phyloP scores from a whole-genome alignment of 2,329 filamentous ascomycete genomes.

The Nemania sp. region DNA sequence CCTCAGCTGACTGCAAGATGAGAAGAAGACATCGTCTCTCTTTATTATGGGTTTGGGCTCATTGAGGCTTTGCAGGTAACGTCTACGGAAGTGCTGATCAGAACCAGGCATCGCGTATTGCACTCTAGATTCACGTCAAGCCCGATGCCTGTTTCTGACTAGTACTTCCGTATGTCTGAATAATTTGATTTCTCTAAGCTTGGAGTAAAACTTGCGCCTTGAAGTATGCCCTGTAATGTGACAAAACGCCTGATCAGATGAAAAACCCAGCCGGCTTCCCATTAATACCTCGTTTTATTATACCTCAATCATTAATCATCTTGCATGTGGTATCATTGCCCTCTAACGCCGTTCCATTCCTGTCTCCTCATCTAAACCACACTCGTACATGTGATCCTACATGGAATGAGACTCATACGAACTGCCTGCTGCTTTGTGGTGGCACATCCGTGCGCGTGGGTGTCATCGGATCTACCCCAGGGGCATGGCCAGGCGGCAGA shows the following conservation, averaged over 20 bases:
- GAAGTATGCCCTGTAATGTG: too few species aligned
- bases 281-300: not conserved
- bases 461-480: slow-evolving; percentile 7
- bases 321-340: not conserved
- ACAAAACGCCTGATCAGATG: too few species aligned
- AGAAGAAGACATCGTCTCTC: not conserved
- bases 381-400: not conserved
- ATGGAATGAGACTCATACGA: slow-evolving; percentile 6
- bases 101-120: too few species aligned
- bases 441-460: slow-evolving; percentile 20
- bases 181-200: too few species aligned
- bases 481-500: not conserved
- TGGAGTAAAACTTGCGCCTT: too few species aligned
- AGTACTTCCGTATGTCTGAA: too few species aligned
- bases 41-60: not conserved
- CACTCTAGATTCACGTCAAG: too few species aligned
- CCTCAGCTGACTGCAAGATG: slow-evolving; percentile 6
- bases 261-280: not conserved
- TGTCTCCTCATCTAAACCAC: not conserved
- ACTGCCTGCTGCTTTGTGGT: slow-evolving; percentile 12
- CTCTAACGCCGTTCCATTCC: not conserved
- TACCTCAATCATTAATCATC: not conserved
- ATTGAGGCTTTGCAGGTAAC: too few species aligned
- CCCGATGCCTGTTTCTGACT: too few species aligned
- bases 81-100: too few species aligned